A percentile compares a stretch with the other conserved stretches of the same genome.
Conservation (phyloP, 164 flowering plant genomes). For the Sextonia rubra region DNA sequence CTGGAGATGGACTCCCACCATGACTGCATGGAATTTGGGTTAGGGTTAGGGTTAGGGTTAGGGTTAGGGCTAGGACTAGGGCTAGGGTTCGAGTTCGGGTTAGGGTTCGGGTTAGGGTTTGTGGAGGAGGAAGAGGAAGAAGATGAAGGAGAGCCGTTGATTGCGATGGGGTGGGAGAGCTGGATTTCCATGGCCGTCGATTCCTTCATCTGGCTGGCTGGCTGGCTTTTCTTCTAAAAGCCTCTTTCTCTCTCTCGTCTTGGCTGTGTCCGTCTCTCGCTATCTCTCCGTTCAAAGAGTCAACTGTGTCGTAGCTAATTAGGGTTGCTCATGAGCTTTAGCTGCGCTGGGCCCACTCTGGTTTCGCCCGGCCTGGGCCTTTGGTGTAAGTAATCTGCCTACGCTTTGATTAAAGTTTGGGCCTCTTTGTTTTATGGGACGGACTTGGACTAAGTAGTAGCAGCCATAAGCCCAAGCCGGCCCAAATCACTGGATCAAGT, state of each 20-base stretch:
- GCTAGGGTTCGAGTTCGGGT: constrained; percentile 34
- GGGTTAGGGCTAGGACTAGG: constrained; percentile 37
- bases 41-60: constrained; percentile 6
- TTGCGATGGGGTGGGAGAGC: constrained; percentile 6
- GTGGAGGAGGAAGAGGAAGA: constrained; percentile 19
- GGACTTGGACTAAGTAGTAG: too few species aligned
- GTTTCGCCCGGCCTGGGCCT: too few species aligned
- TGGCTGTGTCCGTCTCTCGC: not conserved
- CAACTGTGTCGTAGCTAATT: too few species aligned
- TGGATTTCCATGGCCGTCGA: constrained; percentile 22
- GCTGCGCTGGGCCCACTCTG: too few species aligned
- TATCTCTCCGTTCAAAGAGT: too few species aligned
- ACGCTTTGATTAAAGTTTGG: too few species aligned
- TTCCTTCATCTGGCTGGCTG: not conserved
- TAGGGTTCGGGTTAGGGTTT: constrained; percentile 39
- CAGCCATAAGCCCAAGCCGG: too few species aligned
- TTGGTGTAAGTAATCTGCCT: too few species aligned
- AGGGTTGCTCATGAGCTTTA: too few species aligned
- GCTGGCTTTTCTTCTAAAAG: not conserved
- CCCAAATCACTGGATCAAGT: too few species aligned
- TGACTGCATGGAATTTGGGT: constrained; percentile 57
- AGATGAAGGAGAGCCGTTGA: constrained; percentile 15
- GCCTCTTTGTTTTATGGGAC: too few species aligned
- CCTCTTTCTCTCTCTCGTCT: not conserved
- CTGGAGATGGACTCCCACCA: constrained; percentile 96